Evolutionary conservation across 768 basidiomycete species (phyloP), one percentile per base, ranked within the genome.

Genomic region (Tricholoma flavovirens): DNA sequence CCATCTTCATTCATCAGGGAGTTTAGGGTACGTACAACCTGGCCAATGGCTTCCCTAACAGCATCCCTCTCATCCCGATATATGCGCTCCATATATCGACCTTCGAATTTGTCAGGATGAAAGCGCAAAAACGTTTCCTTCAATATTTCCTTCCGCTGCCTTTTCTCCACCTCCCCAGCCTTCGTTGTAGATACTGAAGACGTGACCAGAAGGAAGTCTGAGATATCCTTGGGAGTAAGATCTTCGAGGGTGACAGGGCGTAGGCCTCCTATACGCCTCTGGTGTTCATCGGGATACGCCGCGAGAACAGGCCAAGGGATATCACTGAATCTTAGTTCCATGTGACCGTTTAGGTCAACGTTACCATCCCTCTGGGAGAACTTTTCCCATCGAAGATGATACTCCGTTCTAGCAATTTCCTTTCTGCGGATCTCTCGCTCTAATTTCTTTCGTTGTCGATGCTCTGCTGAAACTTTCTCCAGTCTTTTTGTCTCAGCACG

Each of bases 41-140:
- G 77, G 5, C 83, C 86, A 17, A 86, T 83, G 0, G 76, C 86
- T 59, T 87, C 83, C 51, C 71, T 71, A 2, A 88, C 84, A 14
- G 59, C 64, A 42, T 76, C 77, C 62, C 63, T 67, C 21, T 90
- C 86, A 11, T 61, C 62, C 30, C 73, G 70, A 42, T 60, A 63
- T 5, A 89, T 74, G 4, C 75, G 73, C 49, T 66, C 66, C 78
- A 88, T 82, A 49, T 90, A 71, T 32, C 88, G 77, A 17, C 88
- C 86, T 66, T 90, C 86, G 53, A 90, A 90, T 66, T 90, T 90
- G 68, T 90, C 88, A 1, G 88, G 88, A 64, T 90, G 88, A 66
- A 87, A 90, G 17, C 87, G 83, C 22, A 89, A 67, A 62, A 88
- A 76, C 0, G 85, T 77, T 69, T 88, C 87, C 61, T 84, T 74